Conservation (phyloP, 2,329 filamentous ascomycete genomes). For the Aspergillus ibericus region DNA sequence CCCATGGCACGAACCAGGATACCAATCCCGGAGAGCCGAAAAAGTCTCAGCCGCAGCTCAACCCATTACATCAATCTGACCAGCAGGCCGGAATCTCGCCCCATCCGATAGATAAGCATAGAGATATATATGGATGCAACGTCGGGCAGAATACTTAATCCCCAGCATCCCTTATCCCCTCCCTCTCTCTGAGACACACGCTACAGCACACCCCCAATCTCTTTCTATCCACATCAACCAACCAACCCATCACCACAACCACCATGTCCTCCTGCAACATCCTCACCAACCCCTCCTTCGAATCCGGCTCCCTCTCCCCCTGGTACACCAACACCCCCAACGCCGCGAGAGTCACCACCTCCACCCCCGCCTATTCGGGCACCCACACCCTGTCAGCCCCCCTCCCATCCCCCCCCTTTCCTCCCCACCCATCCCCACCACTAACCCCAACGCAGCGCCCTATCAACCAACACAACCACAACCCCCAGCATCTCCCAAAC, state of each 20-base stretch:
- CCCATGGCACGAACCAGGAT: too few relatives aligned
- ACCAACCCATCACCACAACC: too few relatives aligned
- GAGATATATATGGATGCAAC: neutral
- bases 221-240: neutral
- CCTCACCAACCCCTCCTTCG: slow-evolving; percentile 25
- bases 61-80: neutral
- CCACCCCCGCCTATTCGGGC: slow-evolving; percentile 17
- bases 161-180: neutral
- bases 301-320: slow-evolving; percentile 20
- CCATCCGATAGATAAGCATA: neutral
- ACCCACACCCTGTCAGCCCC: slow-evolving; percentile 23
- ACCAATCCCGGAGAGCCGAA: too few relatives aligned
- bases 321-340: slow-evolving; percentile 22
- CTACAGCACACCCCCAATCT: neutral
- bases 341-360: slow-evolving; percentile 21
- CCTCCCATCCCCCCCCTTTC: too few relatives aligned
- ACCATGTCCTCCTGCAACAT: slow-evolving; percentile 23
- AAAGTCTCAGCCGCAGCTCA: too few relatives aligned
- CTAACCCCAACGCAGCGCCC: slow-evolving; percentile 26
- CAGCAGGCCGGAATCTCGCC: neutral
- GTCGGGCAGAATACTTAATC: neutral
- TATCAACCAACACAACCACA: slow-evolving; percentile 18
- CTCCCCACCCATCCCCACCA: neutral
- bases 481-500: slow-evolving; percentile 23
- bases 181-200: neutral